phyloP scores from a whole-genome alignment of 2,329 filamentous ascomycete genomes.

The Fusarium paranaense region DNA sequence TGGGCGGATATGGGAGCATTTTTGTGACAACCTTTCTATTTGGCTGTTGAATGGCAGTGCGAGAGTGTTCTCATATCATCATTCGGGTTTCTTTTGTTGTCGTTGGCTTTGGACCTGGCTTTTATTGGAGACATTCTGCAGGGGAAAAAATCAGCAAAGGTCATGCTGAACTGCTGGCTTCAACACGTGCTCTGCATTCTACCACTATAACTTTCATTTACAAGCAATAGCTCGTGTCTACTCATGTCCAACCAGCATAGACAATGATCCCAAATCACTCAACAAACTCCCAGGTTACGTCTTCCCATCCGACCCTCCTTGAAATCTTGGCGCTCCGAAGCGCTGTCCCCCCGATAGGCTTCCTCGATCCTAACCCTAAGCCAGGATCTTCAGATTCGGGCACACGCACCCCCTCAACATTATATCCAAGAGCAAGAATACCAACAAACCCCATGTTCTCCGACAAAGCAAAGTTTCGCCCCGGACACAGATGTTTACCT shows the following conservation, averaged over 20 bases:
- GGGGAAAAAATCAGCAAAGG: too few relatives aligned
- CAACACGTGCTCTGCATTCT: background rate
- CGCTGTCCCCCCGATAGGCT: background rate
- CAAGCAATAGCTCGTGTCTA: background rate
- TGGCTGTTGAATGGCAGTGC: too few relatives aligned
- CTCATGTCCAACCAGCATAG: background rate
- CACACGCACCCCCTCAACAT: background rate
- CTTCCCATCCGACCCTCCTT: background rate
- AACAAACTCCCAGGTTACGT: background rate
- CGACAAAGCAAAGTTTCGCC: slow-evolving; percentile 6
- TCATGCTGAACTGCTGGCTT: too few relatives aligned
- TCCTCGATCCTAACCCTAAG: background rate
- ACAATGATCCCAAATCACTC: background rate
- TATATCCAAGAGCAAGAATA: slow-evolving; percentile 1
- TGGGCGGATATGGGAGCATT: too few relatives aligned
- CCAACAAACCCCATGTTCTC: slow-evolving; percentile 11
- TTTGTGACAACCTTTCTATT: too few relatives aligned
- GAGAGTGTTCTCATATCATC: too few relatives aligned
- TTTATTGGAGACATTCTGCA: too few relatives aligned
- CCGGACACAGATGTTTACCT: slow-evolving; percentile 18
- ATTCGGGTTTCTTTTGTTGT: too few relatives aligned
- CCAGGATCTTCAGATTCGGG: slow-evolving; percentile 2
- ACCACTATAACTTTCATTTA: background rate
- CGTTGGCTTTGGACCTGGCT: too few relatives aligned
- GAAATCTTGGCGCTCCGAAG: background rate